Evolutionary conservation across 2,329 filamentous ascomycete genomes (phyloP).

Genomic region (Camptophora hylomeconis): DNA sequence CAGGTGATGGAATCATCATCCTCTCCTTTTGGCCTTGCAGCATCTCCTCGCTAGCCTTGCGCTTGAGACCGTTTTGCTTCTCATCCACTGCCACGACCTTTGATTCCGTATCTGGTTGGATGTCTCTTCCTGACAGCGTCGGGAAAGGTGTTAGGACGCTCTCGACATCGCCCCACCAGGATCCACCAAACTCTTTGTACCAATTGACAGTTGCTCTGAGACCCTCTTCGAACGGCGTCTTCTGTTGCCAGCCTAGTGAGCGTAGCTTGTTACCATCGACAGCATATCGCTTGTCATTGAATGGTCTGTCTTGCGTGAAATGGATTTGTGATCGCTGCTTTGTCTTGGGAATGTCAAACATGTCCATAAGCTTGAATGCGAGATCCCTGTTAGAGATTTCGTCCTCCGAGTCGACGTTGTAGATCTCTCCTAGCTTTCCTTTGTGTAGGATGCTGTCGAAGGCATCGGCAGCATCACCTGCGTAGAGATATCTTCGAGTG

Average conservation of each 20-base stretch:
- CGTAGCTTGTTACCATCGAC: constrained; percentile 57
- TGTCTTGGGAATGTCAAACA: constrained; percentile 43
- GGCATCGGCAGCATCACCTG: constrained; percentile 65
- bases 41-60: too few relatives aligned
- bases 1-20: too few relatives aligned
- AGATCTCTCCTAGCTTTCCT: constrained; percentile 60
- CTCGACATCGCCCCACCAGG: constrained; percentile 2
- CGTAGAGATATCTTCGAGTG: constrained; percentile 64
- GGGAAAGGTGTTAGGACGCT: constrained; percentile 1
- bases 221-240: constrained; percentile 51
- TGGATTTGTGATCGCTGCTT: constrained; percentile 26
- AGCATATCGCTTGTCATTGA: constrained; percentile 62
- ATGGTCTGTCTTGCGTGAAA: constrained; percentile 61
- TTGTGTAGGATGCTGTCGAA: constrained; percentile 76
- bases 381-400: constrained; percentile 64
- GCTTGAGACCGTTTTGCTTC: too few relatives aligned
- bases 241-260: constrained; percentile 56
- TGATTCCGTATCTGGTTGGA: neutral
- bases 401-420: constrained; percentile 69
- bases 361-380: constrained; percentile 49
- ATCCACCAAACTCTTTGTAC: constrained; percentile 38
- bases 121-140: neutral
- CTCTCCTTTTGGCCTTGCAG: too few relatives aligned
- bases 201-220: constrained; percentile 53
- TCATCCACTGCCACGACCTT: too few relatives aligned